Percentiles rank a stretch among this genome's conserved stretches.
These are phyloP conservation scores for Anastatica hierochuntica DNA, from an alignment of 345 rosid genomes.

Conservation along the genomic window DNA sequence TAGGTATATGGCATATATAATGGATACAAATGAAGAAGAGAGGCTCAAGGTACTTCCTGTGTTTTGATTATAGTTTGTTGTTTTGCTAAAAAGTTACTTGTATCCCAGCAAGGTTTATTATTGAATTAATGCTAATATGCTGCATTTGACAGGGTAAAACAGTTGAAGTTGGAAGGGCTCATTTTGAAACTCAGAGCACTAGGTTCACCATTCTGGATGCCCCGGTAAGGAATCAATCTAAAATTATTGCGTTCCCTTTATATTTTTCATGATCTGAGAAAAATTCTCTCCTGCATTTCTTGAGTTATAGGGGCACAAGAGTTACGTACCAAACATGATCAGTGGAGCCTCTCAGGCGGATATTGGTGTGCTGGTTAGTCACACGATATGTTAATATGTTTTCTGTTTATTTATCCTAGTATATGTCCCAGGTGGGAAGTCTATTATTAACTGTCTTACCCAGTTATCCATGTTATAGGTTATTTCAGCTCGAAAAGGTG, in stretches of 20 bases:
- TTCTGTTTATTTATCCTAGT: not conserved
- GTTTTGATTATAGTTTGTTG: not conserved
- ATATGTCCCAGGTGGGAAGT: slow-evolving; percentile 3
- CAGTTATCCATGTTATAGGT: too few relatives aligned
- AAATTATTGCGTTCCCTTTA: too few relatives aligned
- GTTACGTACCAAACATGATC: slow-evolving; percentile 98
- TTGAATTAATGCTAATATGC: not conserved
- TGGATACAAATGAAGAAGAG: slow-evolving; percentile 99
- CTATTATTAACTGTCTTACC: not conserved
- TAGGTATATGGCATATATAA: slow-evolving; percentile 99
- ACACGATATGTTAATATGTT: too few relatives aligned
- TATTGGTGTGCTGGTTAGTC: slow-evolving; percentile 84
- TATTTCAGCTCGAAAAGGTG: slow-evolving; percentile 95
- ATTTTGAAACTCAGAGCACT: slow-evolving; percentile 98
- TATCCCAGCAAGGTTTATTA: too few relatives aligned
- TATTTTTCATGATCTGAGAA: too few relatives aligned
- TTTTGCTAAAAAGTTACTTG: not conserved
- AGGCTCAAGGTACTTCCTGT: slow-evolving; percentile 52
- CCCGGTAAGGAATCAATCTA: too few relatives aligned
- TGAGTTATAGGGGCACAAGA: too few relatives aligned
- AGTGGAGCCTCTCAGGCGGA: slow-evolving; percentile 99
- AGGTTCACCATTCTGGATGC: too few relatives aligned
- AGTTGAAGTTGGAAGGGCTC: slow-evolving; percentile 98
- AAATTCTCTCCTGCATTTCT: too few relatives aligned
- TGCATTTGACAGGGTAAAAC: slow-evolving; percentile 62